Evolutionary conservation across 1,284 basidiomycete genomes (phyloP).

Genomic region (Pseudozyma hubeiensis): DNA sequence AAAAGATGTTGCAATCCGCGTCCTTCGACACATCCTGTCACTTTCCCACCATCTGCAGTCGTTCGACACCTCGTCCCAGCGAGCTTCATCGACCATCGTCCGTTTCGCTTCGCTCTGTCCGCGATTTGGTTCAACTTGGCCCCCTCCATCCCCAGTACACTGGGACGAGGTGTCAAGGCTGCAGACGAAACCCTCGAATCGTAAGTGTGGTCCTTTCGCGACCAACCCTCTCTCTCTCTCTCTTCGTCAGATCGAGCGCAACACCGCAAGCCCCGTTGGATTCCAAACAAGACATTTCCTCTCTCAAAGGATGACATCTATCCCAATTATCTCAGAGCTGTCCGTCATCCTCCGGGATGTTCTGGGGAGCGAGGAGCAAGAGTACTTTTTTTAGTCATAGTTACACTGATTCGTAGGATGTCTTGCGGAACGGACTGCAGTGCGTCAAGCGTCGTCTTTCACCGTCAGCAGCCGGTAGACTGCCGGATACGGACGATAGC

Average conservation of each 20-base stretch:
- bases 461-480: too few relatives aligned
- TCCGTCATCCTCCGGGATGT: not conserved
- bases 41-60: constrained; percentile 7
- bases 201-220: too few relatives aligned
- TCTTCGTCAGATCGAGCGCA: not conserved
- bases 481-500: too few relatives aligned
- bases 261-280: not conserved
- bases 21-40: not conserved
- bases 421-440: not conserved
- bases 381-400: constrained; percentile 41
- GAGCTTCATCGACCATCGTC: too few relatives aligned
- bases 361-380: constrained; percentile 30
- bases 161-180: too few relatives aligned
- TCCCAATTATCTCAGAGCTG: constrained; percentile 42
- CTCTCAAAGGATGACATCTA: constrained; percentile 32
- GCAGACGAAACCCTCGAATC: too few relatives aligned
- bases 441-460: too few relatives aligned
- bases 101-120: too few relatives aligned
- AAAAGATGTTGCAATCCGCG: not conserved
- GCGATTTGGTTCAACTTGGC: too few relatives aligned
- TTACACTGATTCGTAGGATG: constrained; percentile 34
- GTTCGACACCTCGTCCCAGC: not conserved
- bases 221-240: not conserved
- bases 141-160: too few relatives aligned
- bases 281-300: not conserved